These are phyloP conservation scores for Santalum album DNA, from an alignment of 164 flowering plant genomes.

Conservation along the genomic window DNA sequence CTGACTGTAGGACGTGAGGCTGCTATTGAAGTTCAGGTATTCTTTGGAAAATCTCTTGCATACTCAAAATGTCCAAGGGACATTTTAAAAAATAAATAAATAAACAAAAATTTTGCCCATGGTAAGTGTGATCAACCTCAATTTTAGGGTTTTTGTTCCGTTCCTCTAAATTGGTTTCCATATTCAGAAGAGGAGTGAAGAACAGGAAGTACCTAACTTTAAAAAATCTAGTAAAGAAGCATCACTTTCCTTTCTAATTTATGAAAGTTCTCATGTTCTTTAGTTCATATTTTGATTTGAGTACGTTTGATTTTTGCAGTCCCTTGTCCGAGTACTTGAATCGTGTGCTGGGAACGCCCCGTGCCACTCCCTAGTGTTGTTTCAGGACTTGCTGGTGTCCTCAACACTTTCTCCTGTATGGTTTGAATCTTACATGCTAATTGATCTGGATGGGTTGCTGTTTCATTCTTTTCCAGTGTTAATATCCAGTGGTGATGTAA, in stretches of 20 bases:
- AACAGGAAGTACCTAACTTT: too few relatives aligned
- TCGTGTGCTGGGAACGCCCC: slow-evolving; percentile 52
- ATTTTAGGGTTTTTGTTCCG: too few relatives aligned
- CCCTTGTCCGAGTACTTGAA: slow-evolving; percentile 71
- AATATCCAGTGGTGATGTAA: too few relatives aligned
- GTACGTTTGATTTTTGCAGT: slow-evolving; percentile 41
- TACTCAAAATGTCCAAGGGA: neutral
- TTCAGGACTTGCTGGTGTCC: slow-evolving; percentile 94
- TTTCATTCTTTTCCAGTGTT: neutral
- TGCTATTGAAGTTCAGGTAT: slow-evolving; percentile 93
- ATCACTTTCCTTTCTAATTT: too few relatives aligned
- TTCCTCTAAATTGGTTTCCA: too few relatives aligned
- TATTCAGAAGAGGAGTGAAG: too few relatives aligned
- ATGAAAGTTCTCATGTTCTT: too few relatives aligned
- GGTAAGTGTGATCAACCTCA: too few relatives aligned
- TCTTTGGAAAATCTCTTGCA: slow-evolving; percentile 3
- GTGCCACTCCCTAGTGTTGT: slow-evolving; percentile 76
- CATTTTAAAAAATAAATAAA: too few relatives aligned
- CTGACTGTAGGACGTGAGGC: slow-evolving; percentile 87
- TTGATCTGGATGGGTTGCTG: neutral
- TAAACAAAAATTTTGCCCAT: neutral
- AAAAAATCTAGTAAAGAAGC: too few relatives aligned
- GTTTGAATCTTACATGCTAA: slow-evolving; percentile 14
- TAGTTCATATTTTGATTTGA: neutral
- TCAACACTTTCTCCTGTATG: slow-evolving; percentile 90